phyloP scores from a whole-genome alignment of 495 filamentous ascomycete species.

The Annulohypoxylon moriforme region DNA sequence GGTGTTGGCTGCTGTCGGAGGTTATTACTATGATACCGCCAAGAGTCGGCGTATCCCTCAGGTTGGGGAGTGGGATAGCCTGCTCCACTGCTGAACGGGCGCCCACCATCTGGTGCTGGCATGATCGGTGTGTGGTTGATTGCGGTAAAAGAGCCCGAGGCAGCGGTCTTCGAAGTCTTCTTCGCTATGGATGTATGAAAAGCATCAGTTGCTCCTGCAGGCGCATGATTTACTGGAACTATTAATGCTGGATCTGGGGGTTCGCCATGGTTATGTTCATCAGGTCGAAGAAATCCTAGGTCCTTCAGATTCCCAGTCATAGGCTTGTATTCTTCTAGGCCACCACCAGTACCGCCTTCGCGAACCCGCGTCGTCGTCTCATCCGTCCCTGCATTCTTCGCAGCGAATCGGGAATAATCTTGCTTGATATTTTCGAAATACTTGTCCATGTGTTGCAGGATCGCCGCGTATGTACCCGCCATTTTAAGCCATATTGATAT shows the following conservation, averaged over 20 bases:
- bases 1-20: constrained; percentile 20
- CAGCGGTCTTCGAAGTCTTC: constrained; percentile 46
- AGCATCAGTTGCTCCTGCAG: constrained; percentile 42
- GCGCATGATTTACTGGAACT: constrained; percentile 45
- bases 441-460: constrained; percentile 72
- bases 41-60: constrained; percentile 35
- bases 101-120: constrained; percentile 24
- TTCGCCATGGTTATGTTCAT: constrained; percentile 47
- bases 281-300: constrained; percentile 52
- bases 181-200: constrained; percentile 28
- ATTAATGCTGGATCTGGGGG: constrained; percentile 46
- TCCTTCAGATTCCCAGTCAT: constrained; percentile 52
- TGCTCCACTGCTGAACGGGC: constrained; percentile 21
- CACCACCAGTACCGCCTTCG: constrained; percentile 67
- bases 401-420: constrained; percentile 60
- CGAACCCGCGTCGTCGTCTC: constrained; percentile 56
- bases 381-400: constrained; percentile 34
- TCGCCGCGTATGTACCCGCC: constrained; percentile 75
- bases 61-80: constrained; percentile 35
- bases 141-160: constrained; percentile 60
- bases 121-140: constrained; percentile 57
- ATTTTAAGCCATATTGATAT: constrained; percentile 76
- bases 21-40: constrained; percentile 27
- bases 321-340: constrained; percentile 76
- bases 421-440: constrained; percentile 74